Conservation (phyloP, 2,329 filamentous ascomycete genomes). For the Exophiala sp. region DNA sequence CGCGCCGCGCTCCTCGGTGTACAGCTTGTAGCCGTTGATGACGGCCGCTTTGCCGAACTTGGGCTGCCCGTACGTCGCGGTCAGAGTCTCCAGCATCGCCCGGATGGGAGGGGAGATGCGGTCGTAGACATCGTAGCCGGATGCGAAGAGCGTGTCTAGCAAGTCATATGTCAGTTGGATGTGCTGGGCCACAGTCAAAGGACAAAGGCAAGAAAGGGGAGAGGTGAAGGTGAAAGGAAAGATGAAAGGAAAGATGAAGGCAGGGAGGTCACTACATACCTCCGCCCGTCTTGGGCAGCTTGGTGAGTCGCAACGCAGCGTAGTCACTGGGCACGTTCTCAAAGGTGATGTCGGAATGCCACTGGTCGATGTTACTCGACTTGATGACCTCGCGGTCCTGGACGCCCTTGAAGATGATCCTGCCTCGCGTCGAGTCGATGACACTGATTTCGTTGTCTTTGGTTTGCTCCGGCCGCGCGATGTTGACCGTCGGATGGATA, state of each 20-base stretch:
- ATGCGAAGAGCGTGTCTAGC: constrained; percentile 58
- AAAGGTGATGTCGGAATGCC: constrained; percentile 59
- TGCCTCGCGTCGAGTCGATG: constrained; percentile 53
- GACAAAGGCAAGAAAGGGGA: no score
- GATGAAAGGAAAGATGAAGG: no score
- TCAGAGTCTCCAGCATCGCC: constrained; percentile 54
- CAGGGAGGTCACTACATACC: no score
- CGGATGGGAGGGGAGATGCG: constrained; percentile 50
- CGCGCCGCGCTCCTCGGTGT: constrained; percentile 45
- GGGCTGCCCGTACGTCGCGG: constrained; percentile 50
- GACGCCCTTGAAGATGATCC: constrained; percentile 41
- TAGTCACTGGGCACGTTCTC: constrained; percentile 61
- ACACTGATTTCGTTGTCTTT: constrained; percentile 59
- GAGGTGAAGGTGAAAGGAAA: no score
- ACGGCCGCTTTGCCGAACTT: constrained; percentile 47
- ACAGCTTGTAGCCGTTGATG: constrained; percentile 19
- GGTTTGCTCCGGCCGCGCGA: constrained; percentile 33
- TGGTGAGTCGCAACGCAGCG: constrained; percentile 51
- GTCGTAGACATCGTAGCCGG: constrained; percentile 61
- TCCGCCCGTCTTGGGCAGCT: constrained; percentile 49
- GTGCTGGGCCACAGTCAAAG: constrained; percentile 23
- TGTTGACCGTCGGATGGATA: constrained; percentile 55
- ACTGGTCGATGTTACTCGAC: constrained; percentile 36
- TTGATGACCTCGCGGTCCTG: constrained; percentile 20
- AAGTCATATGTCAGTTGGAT: constrained; percentile 1